These are phyloP conservation scores for Pseudodiploospora longispora DNA, from an alignment of 2,329 filamentous ascomycete genomes.

Conservation along the genomic window DNA sequence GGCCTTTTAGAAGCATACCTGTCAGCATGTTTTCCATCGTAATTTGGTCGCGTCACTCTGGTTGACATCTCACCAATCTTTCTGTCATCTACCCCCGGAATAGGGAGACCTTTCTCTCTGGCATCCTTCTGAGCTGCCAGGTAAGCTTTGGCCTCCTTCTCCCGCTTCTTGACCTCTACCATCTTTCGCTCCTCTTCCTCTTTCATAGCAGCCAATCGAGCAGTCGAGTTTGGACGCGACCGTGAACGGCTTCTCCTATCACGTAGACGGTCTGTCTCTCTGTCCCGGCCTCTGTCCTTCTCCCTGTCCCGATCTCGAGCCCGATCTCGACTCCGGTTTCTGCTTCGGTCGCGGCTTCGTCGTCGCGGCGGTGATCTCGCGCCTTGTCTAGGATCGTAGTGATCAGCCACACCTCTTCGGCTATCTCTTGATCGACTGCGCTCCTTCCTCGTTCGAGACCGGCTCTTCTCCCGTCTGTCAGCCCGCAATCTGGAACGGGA, in stretches of 20 bases:
- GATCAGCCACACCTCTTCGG: conserved; percentile 12
- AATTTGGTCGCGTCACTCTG: conserved; percentile 23
- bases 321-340: conserved; percentile 17
- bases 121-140: conserved; percentile 54
- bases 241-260: conserved; percentile 38
- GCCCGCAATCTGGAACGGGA: conserved; percentile 16
- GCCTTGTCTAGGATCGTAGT: conserved; percentile 13
- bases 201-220: conserved; percentile 34
- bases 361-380: conserved; percentile 16
- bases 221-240: conserved; percentile 27
- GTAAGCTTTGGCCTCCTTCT: conserved; percentile 57
- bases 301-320: conserved; percentile 15
- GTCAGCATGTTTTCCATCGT: conserved; percentile 27
- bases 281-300: conserved; percentile 16
- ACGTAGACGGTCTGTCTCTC: conserved; percentile 16
- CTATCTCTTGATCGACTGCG: conserved; percentile 16
- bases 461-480: conserved; percentile 19
- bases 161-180: conserved; percentile 53
- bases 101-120: conserved; percentile 48
- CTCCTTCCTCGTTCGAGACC: conserved; percentile 11
- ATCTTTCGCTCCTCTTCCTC: conserved; percentile 51
- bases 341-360: conserved; percentile 17
- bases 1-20: conserved; percentile 38
- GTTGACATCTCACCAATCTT: conserved; percentile 38
- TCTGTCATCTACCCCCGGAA: conserved; percentile 50